Percentiles rank a stretch among this genome's conserved stretches.
These are phyloP conservation scores for Talaromyces sp. DNA, from an alignment of 2,329 filamentous ascomycete species.

Conservation along the genomic window DNA sequence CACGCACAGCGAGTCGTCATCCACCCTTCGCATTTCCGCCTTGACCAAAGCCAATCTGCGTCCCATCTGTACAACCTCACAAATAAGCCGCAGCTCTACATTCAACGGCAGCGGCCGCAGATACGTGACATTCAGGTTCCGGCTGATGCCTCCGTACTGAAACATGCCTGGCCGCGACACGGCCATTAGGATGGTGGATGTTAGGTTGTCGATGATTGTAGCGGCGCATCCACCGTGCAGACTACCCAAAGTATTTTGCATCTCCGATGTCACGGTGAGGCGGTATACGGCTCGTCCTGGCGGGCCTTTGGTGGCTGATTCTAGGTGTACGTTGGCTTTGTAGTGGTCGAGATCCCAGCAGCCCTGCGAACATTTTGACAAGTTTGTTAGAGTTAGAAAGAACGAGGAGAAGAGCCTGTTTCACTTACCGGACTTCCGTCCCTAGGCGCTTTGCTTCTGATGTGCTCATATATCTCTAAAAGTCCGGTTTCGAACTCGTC, in stretches of 20 bases:
- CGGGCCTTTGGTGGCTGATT: conserved; percentile 30
- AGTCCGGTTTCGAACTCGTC: background rate
- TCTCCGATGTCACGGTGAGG: conserved; percentile 67
- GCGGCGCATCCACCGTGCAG: conserved; percentile 76
- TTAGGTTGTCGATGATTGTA: conserved; percentile 62
- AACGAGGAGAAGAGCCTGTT: too few species aligned
- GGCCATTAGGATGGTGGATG: conserved; percentile 53
- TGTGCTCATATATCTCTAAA: background rate
- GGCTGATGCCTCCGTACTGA: conserved; percentile 56
- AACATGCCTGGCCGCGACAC: conserved; percentile 56
- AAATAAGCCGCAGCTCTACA: conserved; percentile 47
- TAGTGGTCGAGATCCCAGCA: conserved; percentile 12
- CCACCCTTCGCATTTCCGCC: conserved; percentile 50
- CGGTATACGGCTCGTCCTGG: conserved; percentile 28
- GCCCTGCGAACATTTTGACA: background rate
- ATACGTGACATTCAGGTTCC: conserved; percentile 63
- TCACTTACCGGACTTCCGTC: background rate
- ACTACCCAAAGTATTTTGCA: conserved; percentile 89
- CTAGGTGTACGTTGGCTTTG: conserved; percentile 25
- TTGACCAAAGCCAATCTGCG: conserved; percentile 49
- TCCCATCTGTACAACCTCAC: conserved; percentile 54
- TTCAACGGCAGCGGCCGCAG: conserved; percentile 55
- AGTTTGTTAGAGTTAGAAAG: background rate
- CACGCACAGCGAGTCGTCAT: conserved; percentile 49
- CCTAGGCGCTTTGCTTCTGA: background rate